phyloP scores from a whole-genome alignment of 805 yeast genomes.

The Cyberlindnera euphorbiae region DNA sequence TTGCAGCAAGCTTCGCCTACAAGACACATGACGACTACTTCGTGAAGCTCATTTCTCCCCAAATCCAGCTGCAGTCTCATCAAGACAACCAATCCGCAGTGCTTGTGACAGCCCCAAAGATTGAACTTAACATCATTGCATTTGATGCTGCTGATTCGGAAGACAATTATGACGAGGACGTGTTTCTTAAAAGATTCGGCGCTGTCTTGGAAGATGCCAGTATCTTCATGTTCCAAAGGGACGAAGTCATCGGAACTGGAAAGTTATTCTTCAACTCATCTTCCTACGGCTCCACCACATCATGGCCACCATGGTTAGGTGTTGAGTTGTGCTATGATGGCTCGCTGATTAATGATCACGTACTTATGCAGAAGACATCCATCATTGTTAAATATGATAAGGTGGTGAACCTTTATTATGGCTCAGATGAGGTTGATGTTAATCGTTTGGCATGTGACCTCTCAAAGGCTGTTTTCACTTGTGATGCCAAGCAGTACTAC shows the following conservation, averaged over 20 bases:
- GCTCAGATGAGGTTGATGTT: conserved; percentile 28
- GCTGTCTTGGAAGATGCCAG: conserved; percentile 64
- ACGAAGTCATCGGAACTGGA: conserved; percentile 37
- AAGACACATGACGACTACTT: conserved; percentile 50
- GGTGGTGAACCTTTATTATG: conserved; percentile 38
- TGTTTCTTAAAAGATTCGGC: conserved; percentile 66
- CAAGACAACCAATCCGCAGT: conserved; percentile 53
- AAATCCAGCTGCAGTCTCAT: conserved; percentile 62
- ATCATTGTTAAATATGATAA: conserved; percentile 56
- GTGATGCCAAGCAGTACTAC: conserved; percentile 72
- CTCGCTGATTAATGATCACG: conserved; percentile 39
- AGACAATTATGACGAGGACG: conserved; percentile 39
- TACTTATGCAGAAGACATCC: conserved; percentile 61
- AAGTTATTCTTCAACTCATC: conserved; percentile 40
- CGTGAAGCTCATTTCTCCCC: conserved; percentile 72
- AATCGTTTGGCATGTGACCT: conserved; percentile 57
- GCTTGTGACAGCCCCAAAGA: conserved; percentile 66
- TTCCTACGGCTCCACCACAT: conserved; percentile 55
- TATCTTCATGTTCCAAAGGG: conserved; percentile 59
- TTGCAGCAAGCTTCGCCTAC: conserved; percentile 32
- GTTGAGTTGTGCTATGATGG: conserved; percentile 61
- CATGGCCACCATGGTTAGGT: conserved; percentile 93
- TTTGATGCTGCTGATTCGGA: conserved; percentile 45
- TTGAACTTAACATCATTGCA: conserved; percentile 65
- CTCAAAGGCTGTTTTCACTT: conserved; percentile 60